phyloP scores from a whole-genome alignment of 768 basidiomycete genomes.

The Xerocomus brunneocitrinus region DNA sequence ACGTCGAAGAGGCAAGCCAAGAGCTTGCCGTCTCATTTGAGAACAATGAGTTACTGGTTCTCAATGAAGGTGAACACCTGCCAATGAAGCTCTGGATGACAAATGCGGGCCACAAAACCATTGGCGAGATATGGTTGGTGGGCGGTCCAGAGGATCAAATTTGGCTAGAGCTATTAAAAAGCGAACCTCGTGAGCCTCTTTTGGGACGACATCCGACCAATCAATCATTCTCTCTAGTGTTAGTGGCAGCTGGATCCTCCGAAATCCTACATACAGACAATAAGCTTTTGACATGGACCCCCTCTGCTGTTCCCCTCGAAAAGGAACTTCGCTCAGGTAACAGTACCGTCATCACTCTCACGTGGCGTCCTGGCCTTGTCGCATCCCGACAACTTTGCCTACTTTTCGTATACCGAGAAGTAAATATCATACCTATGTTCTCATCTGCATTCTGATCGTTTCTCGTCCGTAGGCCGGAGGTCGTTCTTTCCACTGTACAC shows the following conservation, averaged over 20 bases:
- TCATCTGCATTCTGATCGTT: constrained; percentile 1
- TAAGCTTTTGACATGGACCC: constrained; percentile 44
- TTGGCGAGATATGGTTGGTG: constrained; percentile 72
- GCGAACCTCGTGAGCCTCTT: constrained; percentile 15
- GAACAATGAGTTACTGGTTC: constrained; percentile 45
- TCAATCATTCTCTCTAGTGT: constrained; percentile 14
- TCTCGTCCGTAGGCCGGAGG: constrained; percentile 38
- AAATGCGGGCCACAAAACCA: constrained; percentile 58
- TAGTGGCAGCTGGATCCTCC: constrained; percentile 11
- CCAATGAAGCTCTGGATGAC: constrained; percentile 51
- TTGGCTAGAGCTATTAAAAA: constrained; percentile 40
- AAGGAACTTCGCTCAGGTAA: constrained; percentile 44
- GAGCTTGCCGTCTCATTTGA: constrained; percentile 56
- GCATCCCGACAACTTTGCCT: constrained; percentile 53
- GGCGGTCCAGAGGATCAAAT: constrained; percentile 56
- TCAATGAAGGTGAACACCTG: constrained; percentile 69
- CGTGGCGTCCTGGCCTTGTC: constrained; percentile 46
- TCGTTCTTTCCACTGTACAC: constrained; percentile 53
- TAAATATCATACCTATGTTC: constrained; percentile 20
- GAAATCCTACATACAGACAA: constrained; percentile 50
- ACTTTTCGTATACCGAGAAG: constrained; percentile 67
- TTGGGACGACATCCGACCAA: background rate
- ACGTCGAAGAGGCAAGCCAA: constrained; percentile 62
- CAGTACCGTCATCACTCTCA: constrained; percentile 46
- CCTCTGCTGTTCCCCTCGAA: constrained; percentile 43